Evolutionary conservation across 2,329 filamentous ascomycete genomes (phyloP).

Genomic region (Botrytis sinoallii): DNA sequence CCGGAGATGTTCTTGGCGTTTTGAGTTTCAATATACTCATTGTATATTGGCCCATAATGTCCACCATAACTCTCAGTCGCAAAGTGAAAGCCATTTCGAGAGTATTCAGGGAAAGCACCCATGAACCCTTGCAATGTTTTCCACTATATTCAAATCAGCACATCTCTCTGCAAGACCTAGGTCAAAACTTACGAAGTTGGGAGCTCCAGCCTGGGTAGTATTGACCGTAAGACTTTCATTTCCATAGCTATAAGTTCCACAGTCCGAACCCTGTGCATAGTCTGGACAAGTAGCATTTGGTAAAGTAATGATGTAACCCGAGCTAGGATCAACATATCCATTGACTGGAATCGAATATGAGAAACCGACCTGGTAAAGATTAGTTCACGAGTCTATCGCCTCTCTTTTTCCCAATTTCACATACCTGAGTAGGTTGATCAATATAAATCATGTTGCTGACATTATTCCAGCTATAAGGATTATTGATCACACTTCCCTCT

Average conservation of each 20-base stretch:
- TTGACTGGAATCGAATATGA: slow-evolving; percentile 41
- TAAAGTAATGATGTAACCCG: slow-evolving; percentile 41
- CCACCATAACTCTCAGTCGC: slow-evolving; percentile 57
- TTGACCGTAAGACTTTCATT: slow-evolving; percentile 51
- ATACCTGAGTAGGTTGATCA: slow-evolving; percentile 33
- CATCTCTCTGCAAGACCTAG: no score
- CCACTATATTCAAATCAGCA: slow-evolving; percentile 34
- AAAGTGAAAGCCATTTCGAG: slow-evolving; percentile 51
- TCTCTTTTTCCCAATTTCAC: not conserved
- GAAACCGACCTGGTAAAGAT: slow-evolving; percentile 29
- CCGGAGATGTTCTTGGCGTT: slow-evolving; percentile 53
- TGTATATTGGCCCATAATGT: slow-evolving; percentile 58
- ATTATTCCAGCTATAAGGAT: slow-evolving; percentile 61
- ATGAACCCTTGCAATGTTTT: slow-evolving; percentile 61
- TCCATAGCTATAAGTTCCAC: slow-evolving; percentile 54
- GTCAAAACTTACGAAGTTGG: slow-evolving; percentile 47
- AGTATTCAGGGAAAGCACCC: slow-evolving; percentile 55
- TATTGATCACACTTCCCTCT: slow-evolving; percentile 39
- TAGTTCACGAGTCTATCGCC: not conserved
- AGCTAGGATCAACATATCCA: slow-evolving; percentile 22
- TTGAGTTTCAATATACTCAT: slow-evolving; percentile 55
- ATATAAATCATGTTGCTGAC: slow-evolving; percentile 50
- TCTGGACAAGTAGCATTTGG: slow-evolving; percentile 49
- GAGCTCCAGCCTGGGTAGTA: slow-evolving; percentile 51
- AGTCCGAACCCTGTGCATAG: slow-evolving; percentile 44